Conservation (phyloP, 768 basidiomycete species). For the Mycena pura region DNA sequence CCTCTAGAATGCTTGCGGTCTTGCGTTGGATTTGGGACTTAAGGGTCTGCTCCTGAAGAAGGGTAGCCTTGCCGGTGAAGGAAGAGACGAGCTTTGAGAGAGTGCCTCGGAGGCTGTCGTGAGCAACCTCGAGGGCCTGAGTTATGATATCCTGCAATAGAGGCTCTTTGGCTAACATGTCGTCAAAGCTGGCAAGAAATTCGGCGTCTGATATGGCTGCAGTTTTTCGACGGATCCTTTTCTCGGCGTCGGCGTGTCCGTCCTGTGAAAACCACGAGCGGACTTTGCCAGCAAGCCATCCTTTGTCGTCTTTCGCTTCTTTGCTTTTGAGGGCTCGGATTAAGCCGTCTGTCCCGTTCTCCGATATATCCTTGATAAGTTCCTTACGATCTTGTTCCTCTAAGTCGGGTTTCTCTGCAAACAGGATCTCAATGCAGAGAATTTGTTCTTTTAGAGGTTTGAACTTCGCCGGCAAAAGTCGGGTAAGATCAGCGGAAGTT, state of each 20-base stretch:
- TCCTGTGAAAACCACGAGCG: not conserved
- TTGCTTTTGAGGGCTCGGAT: not conserved
- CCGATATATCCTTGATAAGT: slow-evolving; percentile 12
- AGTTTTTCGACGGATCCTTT: slow-evolving; percentile 1
- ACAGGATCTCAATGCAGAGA: slow-evolving; percentile 13
- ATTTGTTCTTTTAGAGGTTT: slow-evolving; percentile 23
- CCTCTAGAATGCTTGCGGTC: not conserved
- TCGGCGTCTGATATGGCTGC: slow-evolving; percentile 2
- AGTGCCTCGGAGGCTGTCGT: not conserved
- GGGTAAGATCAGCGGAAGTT: not conserved
- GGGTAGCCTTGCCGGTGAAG: not conserved
- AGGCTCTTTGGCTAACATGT: slow-evolving; percentile 18
- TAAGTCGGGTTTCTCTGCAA: slow-evolving; percentile 13
- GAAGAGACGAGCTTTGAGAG: not conserved
- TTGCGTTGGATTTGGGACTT: slow-evolving; percentile 12
- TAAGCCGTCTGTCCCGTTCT: slow-evolving; percentile 8
- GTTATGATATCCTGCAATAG: slow-evolving; percentile 14
- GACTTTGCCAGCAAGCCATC: not conserved
- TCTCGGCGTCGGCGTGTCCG: not conserved
- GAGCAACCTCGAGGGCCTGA: slow-evolving; percentile 7
- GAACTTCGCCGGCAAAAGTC: slow-evolving; percentile 14
- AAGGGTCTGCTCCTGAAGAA: slow-evolving; percentile 10
- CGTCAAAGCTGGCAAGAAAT: slow-evolving; percentile 21
- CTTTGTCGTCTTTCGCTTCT: slow-evolving; percentile 10
- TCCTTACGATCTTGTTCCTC: slow-evolving; percentile 22